Conservation (phyloP, 2,329 filamentous ascomycete genomes). For the Botryotinia calthae region DNA sequence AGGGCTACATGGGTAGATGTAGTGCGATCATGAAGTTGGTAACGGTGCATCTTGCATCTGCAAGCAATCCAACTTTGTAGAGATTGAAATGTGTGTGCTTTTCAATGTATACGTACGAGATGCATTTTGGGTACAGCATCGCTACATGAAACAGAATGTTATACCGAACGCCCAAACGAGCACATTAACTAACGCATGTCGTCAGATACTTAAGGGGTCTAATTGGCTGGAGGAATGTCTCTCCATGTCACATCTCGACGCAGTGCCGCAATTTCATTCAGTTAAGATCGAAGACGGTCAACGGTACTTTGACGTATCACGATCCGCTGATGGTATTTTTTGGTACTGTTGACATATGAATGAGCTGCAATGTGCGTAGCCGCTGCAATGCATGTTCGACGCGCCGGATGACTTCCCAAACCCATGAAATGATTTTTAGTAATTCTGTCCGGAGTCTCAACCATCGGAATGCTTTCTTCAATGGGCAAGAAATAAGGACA, state of each 20-base stretch:
- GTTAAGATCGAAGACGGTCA: slow-evolving; percentile 4
- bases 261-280: neutral
- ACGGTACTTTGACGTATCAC: neutral
- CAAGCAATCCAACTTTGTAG: slow-evolving; percentile 11
- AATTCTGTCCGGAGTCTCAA: neutral
- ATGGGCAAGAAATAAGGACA: neutral
- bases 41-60: slow-evolving; percentile 18
- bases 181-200: neutral
- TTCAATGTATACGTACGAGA: slow-evolving; percentile 4
- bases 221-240: neutral
- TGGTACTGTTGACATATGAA: slow-evolving; percentile 7
- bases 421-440: slow-evolving; percentile 4
- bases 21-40: slow-evolving; percentile 3
- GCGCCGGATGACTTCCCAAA: slow-evolving; percentile 19
- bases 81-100: neutral
- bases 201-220: neutral
- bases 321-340: neutral
- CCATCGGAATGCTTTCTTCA: neutral
- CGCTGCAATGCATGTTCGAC: slow-evolving; percentile 4
- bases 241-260: neutral
- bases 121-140: neutral
- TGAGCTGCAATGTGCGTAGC: slow-evolving; percentile 14
- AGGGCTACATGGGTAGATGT: slow-evolving; percentile 14
- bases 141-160: neutral
- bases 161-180: neutral